Evolutionary conservation across 371 early-diverging fungal genomes (phyloP).

Genomic region (Mucor plumbeus): DNA sequence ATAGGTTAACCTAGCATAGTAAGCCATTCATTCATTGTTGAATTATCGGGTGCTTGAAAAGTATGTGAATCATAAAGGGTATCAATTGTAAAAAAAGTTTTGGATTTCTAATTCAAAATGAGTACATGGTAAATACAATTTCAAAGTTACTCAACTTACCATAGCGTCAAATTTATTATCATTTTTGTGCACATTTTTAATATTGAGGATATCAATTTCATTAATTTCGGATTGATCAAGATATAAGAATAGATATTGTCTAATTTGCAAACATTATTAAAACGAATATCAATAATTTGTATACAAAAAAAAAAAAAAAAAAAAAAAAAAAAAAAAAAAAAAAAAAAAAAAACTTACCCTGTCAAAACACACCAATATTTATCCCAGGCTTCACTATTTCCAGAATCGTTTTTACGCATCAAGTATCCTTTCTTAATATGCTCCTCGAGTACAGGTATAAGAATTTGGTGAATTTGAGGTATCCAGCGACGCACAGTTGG

Average conservation of each 20-base stretch:
- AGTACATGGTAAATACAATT: neutral
- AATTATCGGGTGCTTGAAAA: slow-evolving; percentile 29
- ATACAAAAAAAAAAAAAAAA: neutral
- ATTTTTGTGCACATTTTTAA: slow-evolving; percentile 26
- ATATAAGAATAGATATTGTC: slow-evolving; percentile 33
- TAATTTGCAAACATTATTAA: neutral
- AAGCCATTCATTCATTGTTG: slow-evolving; percentile 29
- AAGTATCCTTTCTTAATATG: slow-evolving; percentile 22
- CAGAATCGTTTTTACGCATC: slow-evolving; percentile 21
- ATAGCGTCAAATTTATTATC: slow-evolving; percentile 18
- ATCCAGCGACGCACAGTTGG: slow-evolving; percentile 23
- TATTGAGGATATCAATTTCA: slow-evolving; percentile 30
- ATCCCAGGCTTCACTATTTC: slow-evolving; percentile 21
- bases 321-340: neutral
- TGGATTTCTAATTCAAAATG: slow-evolving; percentile 17
- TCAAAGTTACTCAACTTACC: slow-evolving; percentile 11
- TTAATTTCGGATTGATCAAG: slow-evolving; percentile 30
- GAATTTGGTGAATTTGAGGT: slow-evolving; percentile 22
- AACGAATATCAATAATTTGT: too few relatives aligned
- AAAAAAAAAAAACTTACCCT: slow-evolving; percentile 21
- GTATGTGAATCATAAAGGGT: slow-evolving; percentile 32
- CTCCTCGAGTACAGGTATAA: slow-evolving; percentile 18
- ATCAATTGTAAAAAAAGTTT: slow-evolving; percentile 32
- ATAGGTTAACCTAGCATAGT: slow-evolving; percentile 16
- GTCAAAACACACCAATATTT: slow-evolving; percentile 31